Percentiles rank a stretch among this genome's conserved stretches.
Conservation (phyloP, 1,284 basidiomycete species). For the Tilletia walkeri region DNA sequence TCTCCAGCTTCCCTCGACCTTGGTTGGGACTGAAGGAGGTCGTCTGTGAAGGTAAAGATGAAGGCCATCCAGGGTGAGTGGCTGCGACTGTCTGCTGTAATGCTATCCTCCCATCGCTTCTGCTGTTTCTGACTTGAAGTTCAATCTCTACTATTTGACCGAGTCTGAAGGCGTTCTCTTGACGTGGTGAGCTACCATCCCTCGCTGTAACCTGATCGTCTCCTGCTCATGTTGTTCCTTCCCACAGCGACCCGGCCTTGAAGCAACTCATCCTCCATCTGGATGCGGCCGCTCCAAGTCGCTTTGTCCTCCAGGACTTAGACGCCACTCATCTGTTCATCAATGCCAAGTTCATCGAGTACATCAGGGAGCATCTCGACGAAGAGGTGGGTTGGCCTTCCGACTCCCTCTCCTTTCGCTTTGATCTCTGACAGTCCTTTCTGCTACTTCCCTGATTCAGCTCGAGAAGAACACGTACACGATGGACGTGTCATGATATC, state of each 20-base stretch:
- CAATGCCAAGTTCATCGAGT: conserved; percentile 1
- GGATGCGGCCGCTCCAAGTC: background rate
- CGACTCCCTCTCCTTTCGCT: background rate
- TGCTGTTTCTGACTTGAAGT: background rate
- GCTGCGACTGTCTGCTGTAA: background rate
- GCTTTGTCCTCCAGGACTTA: conserved; percentile 10
- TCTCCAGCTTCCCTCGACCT: too few relatives aligned
- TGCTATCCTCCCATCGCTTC: background rate
- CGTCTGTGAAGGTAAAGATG: conserved; percentile 10
- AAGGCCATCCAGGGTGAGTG: conserved; percentile 7
- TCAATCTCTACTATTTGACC: background rate
- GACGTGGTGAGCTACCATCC: background rate
- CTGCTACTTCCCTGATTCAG: background rate
- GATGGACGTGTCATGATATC: background rate
- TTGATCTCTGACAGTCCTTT: background rate
- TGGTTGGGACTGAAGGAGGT: too few relatives aligned
- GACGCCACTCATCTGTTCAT: conserved; percentile 16
- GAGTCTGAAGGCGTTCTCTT: conserved; percentile 1
- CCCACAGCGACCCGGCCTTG: conserved; percentile 3
- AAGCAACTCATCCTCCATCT: conserved; percentile 16
- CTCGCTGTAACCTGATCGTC: background rate
- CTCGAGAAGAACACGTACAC: conserved; percentile 17
- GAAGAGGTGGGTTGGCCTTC: conserved; percentile 4
- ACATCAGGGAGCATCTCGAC: conserved; percentile 17
- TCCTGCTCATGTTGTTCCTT: background rate